These are phyloP conservation scores for Penicillium turbatum DNA, from an alignment of 495 filamentous ascomycete genomes.

Conservation along the genomic window DNA sequence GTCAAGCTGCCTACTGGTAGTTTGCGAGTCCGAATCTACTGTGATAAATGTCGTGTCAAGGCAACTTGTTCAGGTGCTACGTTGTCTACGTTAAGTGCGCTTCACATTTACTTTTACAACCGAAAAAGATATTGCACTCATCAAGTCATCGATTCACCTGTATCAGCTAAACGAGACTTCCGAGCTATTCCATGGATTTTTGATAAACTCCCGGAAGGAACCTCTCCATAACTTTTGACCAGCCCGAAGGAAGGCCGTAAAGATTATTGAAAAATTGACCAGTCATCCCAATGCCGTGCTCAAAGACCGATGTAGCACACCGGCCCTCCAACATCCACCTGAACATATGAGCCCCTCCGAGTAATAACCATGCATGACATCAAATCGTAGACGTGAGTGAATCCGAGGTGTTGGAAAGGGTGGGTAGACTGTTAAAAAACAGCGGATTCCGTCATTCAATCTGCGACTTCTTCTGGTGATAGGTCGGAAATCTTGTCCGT, in stretches of 20 bases:
- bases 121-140: constrained; percentile 8
- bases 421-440: constrained; percentile 26
- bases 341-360: constrained; percentile 39
- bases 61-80: no score
- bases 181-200: constrained; percentile 30
- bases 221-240: constrained; percentile 39
- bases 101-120: not conserved
- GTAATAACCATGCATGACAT: constrained; percentile 21
- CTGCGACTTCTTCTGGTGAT: constrained; percentile 25
- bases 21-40: no score
- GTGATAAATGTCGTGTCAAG: no score
- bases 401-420: constrained; percentile 29
- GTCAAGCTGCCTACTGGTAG: not conserved
- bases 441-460: constrained; percentile 31
- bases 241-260: constrained; percentile 16
- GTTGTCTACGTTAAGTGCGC: no score
- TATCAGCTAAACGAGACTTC: constrained; percentile 28
- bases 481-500: constrained; percentile 20
- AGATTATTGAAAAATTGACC: constrained; percentile 36
- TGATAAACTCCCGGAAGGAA: constrained; percentile 36
- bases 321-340: constrained; percentile 36
- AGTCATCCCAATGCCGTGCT: constrained; percentile 33
- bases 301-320: constrained; percentile 19
- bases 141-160: constrained; percentile 29
- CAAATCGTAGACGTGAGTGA: constrained; percentile 22